phyloP scores from a whole-genome alignment of 1,139 yeast species.

The Scheffersomyces segobiensis region DNA sequence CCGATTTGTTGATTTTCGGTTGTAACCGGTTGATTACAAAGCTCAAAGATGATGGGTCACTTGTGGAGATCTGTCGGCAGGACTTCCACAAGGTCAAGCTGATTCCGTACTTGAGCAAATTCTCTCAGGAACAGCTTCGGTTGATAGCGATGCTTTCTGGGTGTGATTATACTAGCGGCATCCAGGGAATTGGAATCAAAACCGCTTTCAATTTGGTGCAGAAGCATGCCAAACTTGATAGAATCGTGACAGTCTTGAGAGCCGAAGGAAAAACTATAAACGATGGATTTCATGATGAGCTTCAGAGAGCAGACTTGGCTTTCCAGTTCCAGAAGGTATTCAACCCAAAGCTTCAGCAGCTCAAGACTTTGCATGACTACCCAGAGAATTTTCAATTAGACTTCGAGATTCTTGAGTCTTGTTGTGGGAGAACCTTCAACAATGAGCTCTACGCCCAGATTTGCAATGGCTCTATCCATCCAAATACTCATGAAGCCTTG shows the following conservation, averaged over 20 bases:
- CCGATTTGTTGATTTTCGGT: constrained; percentile 90
- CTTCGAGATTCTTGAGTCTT: constrained; percentile 46
- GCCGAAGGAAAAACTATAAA: constrained; percentile 69
- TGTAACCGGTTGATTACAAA: constrained; percentile 77
- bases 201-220: constrained; percentile 69
- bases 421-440: constrained; percentile 62
- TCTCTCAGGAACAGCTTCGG: constrained; percentile 61
- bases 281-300: constrained; percentile 57
- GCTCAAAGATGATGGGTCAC: constrained; percentile 72
- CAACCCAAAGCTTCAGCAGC: constrained; percentile 52
- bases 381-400: constrained; percentile 39
- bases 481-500: constrained; percentile 54
- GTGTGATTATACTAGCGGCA: constrained; percentile 91
- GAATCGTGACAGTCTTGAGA: constrained; percentile 56
- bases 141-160: constrained; percentile 88
- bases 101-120: constrained; percentile 45
- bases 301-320: constrained; percentile 69
- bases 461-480: constrained; percentile 69
- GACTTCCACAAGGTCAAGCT: constrained; percentile 49
- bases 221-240: constrained; percentile 51
- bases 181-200: constrained; percentile 76
- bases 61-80: constrained; percentile 64
- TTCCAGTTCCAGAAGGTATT: constrained; percentile 87
- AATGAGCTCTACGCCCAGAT: constrained; percentile 52
- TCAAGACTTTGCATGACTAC: constrained; percentile 61